phyloP scores from a whole-genome alignment of 2,329 filamentous ascomycete species.

The Microsporum audouinii region DNA sequence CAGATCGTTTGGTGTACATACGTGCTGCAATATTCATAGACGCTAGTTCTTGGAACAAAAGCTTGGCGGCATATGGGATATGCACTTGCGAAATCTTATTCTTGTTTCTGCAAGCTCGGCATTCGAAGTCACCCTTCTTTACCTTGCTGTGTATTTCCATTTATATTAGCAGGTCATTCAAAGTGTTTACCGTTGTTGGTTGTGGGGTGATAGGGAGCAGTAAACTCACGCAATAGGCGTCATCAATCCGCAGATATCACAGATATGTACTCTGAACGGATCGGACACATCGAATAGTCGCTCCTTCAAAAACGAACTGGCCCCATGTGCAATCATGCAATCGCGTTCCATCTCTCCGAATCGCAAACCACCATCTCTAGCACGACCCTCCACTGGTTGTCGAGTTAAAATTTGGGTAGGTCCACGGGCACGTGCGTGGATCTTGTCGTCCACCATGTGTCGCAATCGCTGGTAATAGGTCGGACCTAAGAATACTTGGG shows the following conservation, averaged over 20 bases:
- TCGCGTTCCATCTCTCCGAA: constrained; percentile 99
- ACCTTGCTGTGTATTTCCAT: constrained; percentile 53
- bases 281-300: constrained; percentile 94
- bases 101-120: constrained; percentile 97
- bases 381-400: constrained; percentile 96
- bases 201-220: constrained; percentile 5
- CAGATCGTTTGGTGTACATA: constrained; percentile 71
- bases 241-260: constrained; percentile 98
- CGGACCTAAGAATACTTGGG: constrained; percentile 91
- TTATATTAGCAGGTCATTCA: constrained; percentile 4
- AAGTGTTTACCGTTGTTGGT: neutral
- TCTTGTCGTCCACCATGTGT: constrained; percentile 99
- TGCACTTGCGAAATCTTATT: constrained; percentile 96
- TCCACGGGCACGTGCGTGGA: constrained; percentile 93
- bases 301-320: constrained; percentile 93
- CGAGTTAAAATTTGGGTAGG: constrained; percentile 95
- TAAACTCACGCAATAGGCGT: constrained; percentile 88
- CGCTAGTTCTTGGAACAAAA: constrained; percentile 95
- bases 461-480: constrained; percentile 98
- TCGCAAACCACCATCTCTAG: constrained; percentile 89
- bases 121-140: constrained; percentile 92
- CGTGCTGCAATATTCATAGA: constrained; percentile 97
- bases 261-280: constrained; percentile 95
- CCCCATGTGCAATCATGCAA: constrained; percentile 99
- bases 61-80: constrained; percentile 93